Evolutionary conservation across 148 eudicot genomes (phyloP), one percentile per base, ranked within the genome.

Genomic region (Dianthus caryophyllus): DNA sequence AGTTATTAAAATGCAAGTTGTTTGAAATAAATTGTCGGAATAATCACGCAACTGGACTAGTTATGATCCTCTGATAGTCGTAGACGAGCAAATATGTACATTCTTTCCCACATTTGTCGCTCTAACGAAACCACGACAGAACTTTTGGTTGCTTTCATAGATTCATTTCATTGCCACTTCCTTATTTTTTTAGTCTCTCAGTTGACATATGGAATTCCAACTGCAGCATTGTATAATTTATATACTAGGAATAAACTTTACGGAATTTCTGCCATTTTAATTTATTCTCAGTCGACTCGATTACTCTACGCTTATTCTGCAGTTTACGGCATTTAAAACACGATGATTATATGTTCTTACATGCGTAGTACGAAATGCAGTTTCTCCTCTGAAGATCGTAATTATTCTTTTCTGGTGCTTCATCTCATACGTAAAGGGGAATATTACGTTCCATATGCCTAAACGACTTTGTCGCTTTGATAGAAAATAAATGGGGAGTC

Each of bases 341-440:
- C 7, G 38, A 3, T 33, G 38, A 7, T 33, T 33, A 33, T 7
- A 33, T 33, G 38, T 7, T 33, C 38, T 33, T 33, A 33, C 3
- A 7, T 33, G 30, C 30, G 18, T 52, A 38, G 21, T 61, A 11
- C 51, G 33, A 41, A 51, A 9, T 29, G 26, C 66, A 51, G 15
- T 39, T 41, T 68, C 49, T 39, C 27, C 48, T 67, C 54, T 16
- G 5, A 50, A 59, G 44, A 49, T 41, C 41, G 52, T 57, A 73
- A n/a, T 63, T 54, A 51, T 67, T 59, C 12, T 73, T 74, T 29
- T 67, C 48, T 1, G 24, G 15, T 43, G 21, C 63, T 67, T 20
- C n/a, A 31, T 52, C 68, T 74, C 72, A 44, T 41, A 43, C 20
- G 55, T 51, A 43, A 68, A 68, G 67, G 55, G 49, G 39, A 53